These are phyloP conservation scores for Camptophora hylomeconis DNA, from an alignment of 2,329 filamentous ascomycete genomes.

Conservation along the genomic window DNA sequence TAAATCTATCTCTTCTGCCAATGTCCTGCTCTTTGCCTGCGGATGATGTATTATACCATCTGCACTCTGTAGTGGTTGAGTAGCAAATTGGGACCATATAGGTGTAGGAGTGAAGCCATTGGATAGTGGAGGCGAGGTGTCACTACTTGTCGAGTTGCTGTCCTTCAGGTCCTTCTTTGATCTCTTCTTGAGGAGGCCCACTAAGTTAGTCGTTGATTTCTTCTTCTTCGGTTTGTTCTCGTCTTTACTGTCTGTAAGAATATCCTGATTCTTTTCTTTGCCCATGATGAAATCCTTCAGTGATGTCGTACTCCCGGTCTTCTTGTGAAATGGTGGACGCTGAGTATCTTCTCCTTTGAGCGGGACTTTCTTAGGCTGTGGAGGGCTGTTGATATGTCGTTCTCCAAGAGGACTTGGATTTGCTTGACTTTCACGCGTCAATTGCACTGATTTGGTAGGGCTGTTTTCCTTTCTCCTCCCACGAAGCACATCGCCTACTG, in stretches of 20 bases:
- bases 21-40: constrained; percentile 28
- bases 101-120: constrained; percentile 43
- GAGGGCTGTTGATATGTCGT: constrained; percentile 18
- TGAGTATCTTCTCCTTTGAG: constrained; percentile 12
- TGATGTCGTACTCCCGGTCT: constrained; percentile 17
- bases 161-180: constrained; percentile 56
- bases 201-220: constrained; percentile 75
- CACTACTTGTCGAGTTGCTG: constrained; percentile 31
- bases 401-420: constrained; percentile 15
- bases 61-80: constrained; percentile 23
- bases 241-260: constrained; percentile 22
- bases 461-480: constrained; percentile 11
- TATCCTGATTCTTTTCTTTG: constrained; percentile 26
- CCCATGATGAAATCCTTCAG: constrained; percentile 16
- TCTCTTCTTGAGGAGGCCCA: constrained; percentile 60
- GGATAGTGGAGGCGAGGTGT: constrained; percentile 42
- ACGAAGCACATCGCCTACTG: constrained; percentile 12
- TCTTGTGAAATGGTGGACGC: constrained; percentile 14
- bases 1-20: constrained; percentile 42
- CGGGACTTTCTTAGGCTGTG: constrained; percentile 14
- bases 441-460: constrained; percentile 1
- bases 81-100: constrained; percentile 66
- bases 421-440: constrained; percentile 1
- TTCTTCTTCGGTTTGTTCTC: constrained; percentile 49
- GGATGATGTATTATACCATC: constrained; percentile 30